Evolutionary conservation across 2,329 filamentous ascomycete species (phyloP).

Genomic region (Teratosphaeria viscida): DNA sequence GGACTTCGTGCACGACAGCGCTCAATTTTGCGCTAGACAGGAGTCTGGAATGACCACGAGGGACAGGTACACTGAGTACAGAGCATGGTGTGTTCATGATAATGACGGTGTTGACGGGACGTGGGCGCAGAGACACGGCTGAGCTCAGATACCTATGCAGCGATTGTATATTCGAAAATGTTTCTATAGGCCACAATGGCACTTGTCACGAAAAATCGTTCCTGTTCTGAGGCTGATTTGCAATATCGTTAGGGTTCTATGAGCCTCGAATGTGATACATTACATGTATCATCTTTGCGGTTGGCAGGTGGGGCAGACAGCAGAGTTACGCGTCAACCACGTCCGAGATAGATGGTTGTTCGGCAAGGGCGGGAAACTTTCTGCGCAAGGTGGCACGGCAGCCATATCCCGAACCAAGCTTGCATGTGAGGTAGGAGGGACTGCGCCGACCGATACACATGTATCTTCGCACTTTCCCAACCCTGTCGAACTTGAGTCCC

Average conservation of each 20-base stretch:
- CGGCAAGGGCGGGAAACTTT: background rate
- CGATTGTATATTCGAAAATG: background rate
- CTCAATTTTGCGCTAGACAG: background rate
- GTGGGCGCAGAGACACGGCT: background rate
- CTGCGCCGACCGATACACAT: background rate
- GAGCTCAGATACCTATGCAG: background rate
- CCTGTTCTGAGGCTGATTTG: background rate
- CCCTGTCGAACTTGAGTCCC: too few relatives aligned
- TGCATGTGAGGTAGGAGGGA: background rate
- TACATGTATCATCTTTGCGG: too few relatives aligned
- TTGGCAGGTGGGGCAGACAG: too few relatives aligned
- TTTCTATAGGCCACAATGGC: background rate
- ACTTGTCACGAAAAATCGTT: background rate
- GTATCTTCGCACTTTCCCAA: background rate
- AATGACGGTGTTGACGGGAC: background rate
- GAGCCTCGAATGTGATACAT: background rate
- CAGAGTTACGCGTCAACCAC: too few relatives aligned
- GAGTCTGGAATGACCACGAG: background rate
- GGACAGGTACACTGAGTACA: background rate
- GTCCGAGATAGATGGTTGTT: background rate
- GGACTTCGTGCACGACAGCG: background rate
- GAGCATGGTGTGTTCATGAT: background rate
- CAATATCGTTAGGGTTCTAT: background rate
- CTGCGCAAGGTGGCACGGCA: background rate
- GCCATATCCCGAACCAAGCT: background rate